Percentiles rank a stretch among this genome's conserved stretches.
These are phyloP conservation scores for Phalaenopsis hybrid DNA, from an alignment of 116 monocot genomes.

Conservation along the genomic window DNA sequence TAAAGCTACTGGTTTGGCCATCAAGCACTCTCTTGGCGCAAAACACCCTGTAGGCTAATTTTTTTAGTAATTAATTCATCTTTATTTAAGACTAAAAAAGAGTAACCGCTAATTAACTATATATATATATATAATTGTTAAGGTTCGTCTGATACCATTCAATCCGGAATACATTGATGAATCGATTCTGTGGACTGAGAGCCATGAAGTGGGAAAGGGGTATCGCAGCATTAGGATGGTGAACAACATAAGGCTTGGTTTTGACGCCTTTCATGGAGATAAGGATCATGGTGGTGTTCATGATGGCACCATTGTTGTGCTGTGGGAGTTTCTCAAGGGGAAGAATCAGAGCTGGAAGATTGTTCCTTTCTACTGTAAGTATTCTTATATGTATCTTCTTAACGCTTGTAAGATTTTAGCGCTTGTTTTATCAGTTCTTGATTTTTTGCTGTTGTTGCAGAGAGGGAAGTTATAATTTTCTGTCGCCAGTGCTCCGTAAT, in stretches of 20 bases:
- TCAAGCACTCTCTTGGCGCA: slow-evolving; percentile 23
- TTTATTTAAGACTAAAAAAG: neutral
- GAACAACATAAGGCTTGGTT: slow-evolving; percentile 42
- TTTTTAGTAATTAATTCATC: neutral
- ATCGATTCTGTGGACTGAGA: slow-evolving; percentile 51
- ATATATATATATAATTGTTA: neutral
- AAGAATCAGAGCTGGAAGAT: slow-evolving; percentile 72
- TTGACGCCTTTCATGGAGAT: slow-evolving; percentile 54
- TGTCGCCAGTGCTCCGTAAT: too few relatives aligned
- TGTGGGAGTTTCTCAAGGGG: slow-evolving; percentile 44
- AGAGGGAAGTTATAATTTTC: neutral
- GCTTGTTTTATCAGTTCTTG: neutral
- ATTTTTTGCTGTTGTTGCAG: neutral
- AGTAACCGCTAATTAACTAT: neutral
- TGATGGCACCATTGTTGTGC: slow-evolving; percentile 45
- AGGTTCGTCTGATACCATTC: slow-evolving; percentile 45
- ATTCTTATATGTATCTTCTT: neutral
- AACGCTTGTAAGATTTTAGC: neutral
- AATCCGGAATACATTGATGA: slow-evolving; percentile 43
- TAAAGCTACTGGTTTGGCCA: slow-evolving; percentile 16
- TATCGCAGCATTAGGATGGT: slow-evolving; percentile 54
- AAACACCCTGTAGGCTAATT: slow-evolving; percentile 9
- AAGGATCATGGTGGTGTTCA: slow-evolving; percentile 40
- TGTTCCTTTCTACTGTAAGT: slow-evolving; percentile 47
- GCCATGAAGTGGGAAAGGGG: slow-evolving; percentile 32